Conservation (phyloP, 306 rosid species). For the Begonia loranthoides region DNA sequence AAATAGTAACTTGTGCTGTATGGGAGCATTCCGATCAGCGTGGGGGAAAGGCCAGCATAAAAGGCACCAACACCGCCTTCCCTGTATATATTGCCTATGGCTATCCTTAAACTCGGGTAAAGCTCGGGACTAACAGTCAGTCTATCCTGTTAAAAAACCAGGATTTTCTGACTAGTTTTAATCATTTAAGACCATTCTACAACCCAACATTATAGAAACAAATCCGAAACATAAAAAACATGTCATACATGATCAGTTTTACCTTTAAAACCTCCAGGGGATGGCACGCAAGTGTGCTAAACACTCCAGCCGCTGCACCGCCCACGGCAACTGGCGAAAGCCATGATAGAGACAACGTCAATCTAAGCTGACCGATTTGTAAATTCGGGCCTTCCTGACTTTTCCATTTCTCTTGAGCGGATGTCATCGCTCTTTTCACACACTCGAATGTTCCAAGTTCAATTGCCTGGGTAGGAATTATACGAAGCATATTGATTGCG, state of each 20-base stretch:
- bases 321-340: conserved; percentile 88
- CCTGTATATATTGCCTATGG: conserved; percentile 64
- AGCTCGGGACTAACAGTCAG: conserved; percentile 77
- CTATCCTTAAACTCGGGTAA: conserved; percentile 65
- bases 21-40: conserved; percentile 90
- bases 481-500: conserved; percentile 84
- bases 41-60: conserved; percentile 85
- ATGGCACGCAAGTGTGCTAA: conserved; percentile 76
- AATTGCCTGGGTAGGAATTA: conserved; percentile 87
- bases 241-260: conserved; percentile 1
- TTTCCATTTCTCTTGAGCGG: conserved; percentile 60
- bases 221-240: too few species aligned
- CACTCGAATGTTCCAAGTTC: conserved; percentile 81
- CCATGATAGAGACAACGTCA: conserved; percentile 61
- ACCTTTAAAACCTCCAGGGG: conserved; percentile 99
- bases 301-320: conserved; percentile 91
- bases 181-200: too few species aligned
- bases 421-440: conserved; percentile 59
- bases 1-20: conserved; percentile 93
- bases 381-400: conserved; percentile 34
- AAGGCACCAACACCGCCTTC: conserved; percentile 83
- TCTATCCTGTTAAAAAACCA: conserved; percentile 43
- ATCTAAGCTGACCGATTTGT: conserved; percentile 49
- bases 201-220: too few species aligned
- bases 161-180: too few species aligned